Percentiles rank a stretch among this genome's conserved stretches.
Conservation (phyloP, 2,329 filamentous ascomycete species). For the Epichloe festucae region DNA sequence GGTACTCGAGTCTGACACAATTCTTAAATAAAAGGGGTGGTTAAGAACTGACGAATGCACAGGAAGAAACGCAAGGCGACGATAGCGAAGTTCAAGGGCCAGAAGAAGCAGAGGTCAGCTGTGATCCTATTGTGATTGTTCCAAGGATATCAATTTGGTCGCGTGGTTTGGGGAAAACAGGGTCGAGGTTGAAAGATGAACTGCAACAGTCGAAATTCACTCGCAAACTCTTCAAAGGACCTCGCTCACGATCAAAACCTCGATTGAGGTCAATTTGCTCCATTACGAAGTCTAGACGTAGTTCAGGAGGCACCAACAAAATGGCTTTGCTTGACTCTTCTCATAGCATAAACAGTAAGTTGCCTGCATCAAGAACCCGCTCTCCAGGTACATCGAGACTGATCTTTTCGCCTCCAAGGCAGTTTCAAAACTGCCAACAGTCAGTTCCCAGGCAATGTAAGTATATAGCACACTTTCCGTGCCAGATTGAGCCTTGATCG, state of each 20-base stretch:
- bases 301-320: neutral
- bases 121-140: neutral
- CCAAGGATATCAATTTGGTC: constrained; percentile 9
- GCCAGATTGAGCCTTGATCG: neutral
- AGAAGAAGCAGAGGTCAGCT: neutral
- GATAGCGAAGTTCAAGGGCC: neutral
- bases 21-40: neutral
- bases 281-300: constrained; percentile 18
- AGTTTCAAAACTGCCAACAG: constrained; percentile 7
- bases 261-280: constrained; percentile 24
- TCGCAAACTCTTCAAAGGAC: constrained; percentile 27
- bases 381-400: neutral
- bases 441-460: constrained; percentile 24
- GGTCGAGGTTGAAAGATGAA: constrained; percentile 21
- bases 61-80: neutral
- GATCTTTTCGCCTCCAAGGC: constrained; percentile 3
- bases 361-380: neutral
- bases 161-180: constrained; percentile 11
- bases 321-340: neutral
- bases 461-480: constrained; percentile 3
- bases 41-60: neutral
- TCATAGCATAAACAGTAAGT: constrained; percentile 3
- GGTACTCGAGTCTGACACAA: neutral
- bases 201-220: constrained; percentile 14
- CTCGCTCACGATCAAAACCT: constrained; percentile 27